Evolutionary conservation across 192 early-diverging fungal species (phyloP), one percentile per base, ranked within the genome.

Genomic region (Gigaspora rosea): DNA sequence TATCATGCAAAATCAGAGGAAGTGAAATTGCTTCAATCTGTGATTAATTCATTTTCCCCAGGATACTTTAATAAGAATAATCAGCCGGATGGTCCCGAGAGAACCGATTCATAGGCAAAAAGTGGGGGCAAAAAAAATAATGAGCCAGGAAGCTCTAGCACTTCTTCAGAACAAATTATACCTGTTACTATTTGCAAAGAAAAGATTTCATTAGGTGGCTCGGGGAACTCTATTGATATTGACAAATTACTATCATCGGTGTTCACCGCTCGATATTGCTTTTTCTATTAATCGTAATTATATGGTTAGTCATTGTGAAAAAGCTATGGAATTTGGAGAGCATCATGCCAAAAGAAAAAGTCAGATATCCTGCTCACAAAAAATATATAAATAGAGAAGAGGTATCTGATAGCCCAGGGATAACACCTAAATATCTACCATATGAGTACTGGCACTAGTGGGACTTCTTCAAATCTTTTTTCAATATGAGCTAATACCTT

Each of bases 11-110:
- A 67, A 67, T 67, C 22, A 27, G 36, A 49, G 36, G 13, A 67
- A 27, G 36, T 67, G 13, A 67, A 67, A 67, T 67, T 16, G 46
- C 46, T 49, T 68, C 66, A 68, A 68, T 68, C 66, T 68, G 13
- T 68, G 16, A 68, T 68, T 47, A 68, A 68, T 56, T 56, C 18
- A 56, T 56, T 56, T 1, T 4, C 8, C 54, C 18, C 4, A 56
- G 11, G 54, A 56, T 56, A 56, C 54, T 2, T 56, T 56, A 2
- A 56, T 56, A 56, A 56, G 18, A 56, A 56, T 56, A 56, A 56
- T 56, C 4, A n/a, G 54, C 54, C 12, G 2, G 18, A 56, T 56
- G 18, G 12, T 56, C 18, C 54, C 9, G 18, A 56, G 18, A 56
- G 54, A 56, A 56, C 18, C 54, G 18, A 56, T 56, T 56, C 54